Base-by-base conservation (phyloP, 768 basidiomycete species). In the Lyophyllum shimeji region DNA sequence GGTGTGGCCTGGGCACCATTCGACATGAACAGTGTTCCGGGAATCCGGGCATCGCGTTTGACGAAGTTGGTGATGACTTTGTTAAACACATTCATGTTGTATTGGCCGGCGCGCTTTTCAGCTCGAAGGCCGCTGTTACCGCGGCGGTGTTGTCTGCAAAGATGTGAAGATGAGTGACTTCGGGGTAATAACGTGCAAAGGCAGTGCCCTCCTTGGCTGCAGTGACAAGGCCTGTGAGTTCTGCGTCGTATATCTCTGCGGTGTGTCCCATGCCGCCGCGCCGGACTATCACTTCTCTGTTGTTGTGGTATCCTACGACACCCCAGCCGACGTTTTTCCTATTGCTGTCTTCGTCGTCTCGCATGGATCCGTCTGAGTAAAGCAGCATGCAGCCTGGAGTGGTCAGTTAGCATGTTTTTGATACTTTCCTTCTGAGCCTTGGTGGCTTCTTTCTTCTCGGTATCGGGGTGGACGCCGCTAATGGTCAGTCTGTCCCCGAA, bases 171-270 rank as follows among this genome's bases (percentile, higher is more conserved):
- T 64, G 56, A 2, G 18, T 18, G 46, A 71, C 53, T 15, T 51
- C 13, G 8, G 46, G 56, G 47, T 59, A 51, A 4, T 25, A 15
- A 24, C 33, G 21, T 1, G 58, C 33, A 20, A 23, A 59, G 15
- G 45, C 25, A 5, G 50, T 49, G 9, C 60, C 65, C 18, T 46
- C 31, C 5, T 46, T 52, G 15, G 61, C 56, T 1, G 63, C 63
- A 24, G 57, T 55, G 24, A 47, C 45, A 0, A 70, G 66, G 1
- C 56, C 68, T 11, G 62, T 59, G 34, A 70, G 58, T 44, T 72
- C 68, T 0, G 62, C 69, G 24, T 71, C 66, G 50, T 63, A 69
- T 3, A 67, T 63, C 43, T 70, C 68, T 7, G 70, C 63, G 18
- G 54, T 40, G 0, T 60, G 59, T 1, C 69, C 69, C 34, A 71